Evolutionary conservation across 2,329 filamentous ascomycete species (phyloP).

Genomic region (Fusarium ambrosium): DNA sequence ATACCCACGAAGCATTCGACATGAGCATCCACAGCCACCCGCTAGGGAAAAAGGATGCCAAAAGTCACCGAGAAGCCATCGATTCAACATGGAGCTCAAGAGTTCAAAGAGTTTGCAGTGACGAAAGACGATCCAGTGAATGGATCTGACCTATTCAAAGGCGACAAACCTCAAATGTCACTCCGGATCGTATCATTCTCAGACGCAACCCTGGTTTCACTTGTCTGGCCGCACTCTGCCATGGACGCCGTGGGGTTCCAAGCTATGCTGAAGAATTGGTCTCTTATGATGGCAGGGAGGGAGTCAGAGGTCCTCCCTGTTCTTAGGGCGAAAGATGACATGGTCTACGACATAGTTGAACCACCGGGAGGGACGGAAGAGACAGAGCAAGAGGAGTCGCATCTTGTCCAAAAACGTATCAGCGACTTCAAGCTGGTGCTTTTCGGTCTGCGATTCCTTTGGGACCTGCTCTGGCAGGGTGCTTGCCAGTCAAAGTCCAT

Average conservation of each 20-base stretch:
- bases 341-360: conserved; percentile 33
- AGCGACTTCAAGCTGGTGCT: conserved; percentile 45
- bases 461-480: conserved; percentile 50
- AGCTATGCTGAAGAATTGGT: conserved; percentile 61
- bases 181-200: conserved; percentile 63
- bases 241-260: conserved; percentile 61
- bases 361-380: not conserved
- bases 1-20: conserved; percentile 54
- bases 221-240: conserved; percentile 62
- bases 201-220: conserved; percentile 63
- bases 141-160: conserved; percentile 56
- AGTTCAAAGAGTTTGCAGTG: conserved; percentile 35
- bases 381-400: conserved; percentile 6
- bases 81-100: conserved; percentile 23
- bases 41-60: conserved; percentile 56
- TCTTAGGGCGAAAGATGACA: conserved; percentile 53
- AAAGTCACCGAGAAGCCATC: conserved; percentile 34
- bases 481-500: conserved; percentile 54
- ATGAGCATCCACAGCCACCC: conserved; percentile 58
- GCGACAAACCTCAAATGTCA: conserved; percentile 60
- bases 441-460: conserved; percentile 53
- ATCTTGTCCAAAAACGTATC: conserved; percentile 41
- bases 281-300: conserved; percentile 57
- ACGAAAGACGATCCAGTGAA: conserved; percentile 32
- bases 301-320: conserved; percentile 57